A percentile compares a stretch with the other conserved stretches of the same genome.
phyloP scores from a whole-genome alignment of 805 yeast species.

The Pichia californica region DNA sequence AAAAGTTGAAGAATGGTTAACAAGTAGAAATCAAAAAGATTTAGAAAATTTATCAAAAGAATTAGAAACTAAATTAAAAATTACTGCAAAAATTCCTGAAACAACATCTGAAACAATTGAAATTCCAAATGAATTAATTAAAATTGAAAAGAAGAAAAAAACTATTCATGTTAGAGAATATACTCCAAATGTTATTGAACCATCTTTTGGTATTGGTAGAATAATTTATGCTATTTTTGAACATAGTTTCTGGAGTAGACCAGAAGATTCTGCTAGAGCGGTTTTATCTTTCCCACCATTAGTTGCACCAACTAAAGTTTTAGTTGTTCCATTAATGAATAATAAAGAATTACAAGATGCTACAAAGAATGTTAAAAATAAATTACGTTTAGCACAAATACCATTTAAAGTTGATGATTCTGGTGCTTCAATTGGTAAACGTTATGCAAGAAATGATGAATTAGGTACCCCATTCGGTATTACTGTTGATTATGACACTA shows the following conservation, averaged over 20 bases:
- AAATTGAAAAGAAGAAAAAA: slow-evolving; percentile 69
- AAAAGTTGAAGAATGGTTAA: slow-evolving; percentile 75
- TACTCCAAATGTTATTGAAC: slow-evolving; percentile 97
- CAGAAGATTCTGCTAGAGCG: slow-evolving; percentile 82
- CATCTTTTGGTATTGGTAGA: slow-evolving; percentile 98
- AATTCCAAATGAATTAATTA: slow-evolving; percentile 63
- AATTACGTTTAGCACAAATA: slow-evolving; percentile 72
- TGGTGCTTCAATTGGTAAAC: slow-evolving; percentile 94
- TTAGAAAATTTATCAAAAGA: slow-evolving; percentile 70
- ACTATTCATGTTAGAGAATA: slow-evolving; percentile 91
- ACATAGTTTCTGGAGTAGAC: slow-evolving; percentile 92
- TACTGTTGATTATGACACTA: slow-evolving; percentile 92
- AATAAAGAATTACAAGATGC: slow-evolving; percentile 75
- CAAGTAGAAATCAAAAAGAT: slow-evolving; percentile 74
- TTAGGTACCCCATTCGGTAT: slow-evolving; percentile 98
- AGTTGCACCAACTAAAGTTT: slow-evolving; percentile 96
- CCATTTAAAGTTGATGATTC: slow-evolving; percentile 97
- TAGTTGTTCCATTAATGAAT: slow-evolving; percentile 88
- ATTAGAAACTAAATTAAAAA: slow-evolving; percentile 54
- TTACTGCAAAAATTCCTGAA: slow-evolving; percentile 62
- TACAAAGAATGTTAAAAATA: slow-evolving; percentile 59
- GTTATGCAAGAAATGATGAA: slow-evolving; percentile 97
- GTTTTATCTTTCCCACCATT: slow-evolving; percentile 83
- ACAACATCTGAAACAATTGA: slow-evolving; percentile 50
- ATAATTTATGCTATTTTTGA: slow-evolving; percentile 88